phyloP scores from a whole-genome alignment of 192 early-diverging fungal genomes.

The Gamsiella multidivaricata region DNA sequence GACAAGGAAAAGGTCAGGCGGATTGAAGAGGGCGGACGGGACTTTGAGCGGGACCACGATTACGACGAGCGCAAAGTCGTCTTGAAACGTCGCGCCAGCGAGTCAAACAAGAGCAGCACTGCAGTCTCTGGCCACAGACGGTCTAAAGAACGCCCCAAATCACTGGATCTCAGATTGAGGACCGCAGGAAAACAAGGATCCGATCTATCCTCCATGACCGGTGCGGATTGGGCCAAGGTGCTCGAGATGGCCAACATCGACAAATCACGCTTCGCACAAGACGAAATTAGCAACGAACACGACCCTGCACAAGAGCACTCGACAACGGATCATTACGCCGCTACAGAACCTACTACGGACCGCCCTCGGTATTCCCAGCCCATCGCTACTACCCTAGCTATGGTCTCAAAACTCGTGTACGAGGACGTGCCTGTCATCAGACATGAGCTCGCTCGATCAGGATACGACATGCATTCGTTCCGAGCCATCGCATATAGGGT shows the following conservation, averaged over 20 bases:
- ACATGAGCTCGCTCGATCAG: conserved; percentile 60
- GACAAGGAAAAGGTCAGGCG: conserved; percentile 42
- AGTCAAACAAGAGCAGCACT: background rate
- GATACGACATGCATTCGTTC: conserved; percentile 65
- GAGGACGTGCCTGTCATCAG: conserved; percentile 64
- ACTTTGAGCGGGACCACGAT: conserved; percentile 47
- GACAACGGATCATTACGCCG: background rate
- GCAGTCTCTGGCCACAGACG: background rate
- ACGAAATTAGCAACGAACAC: background rate
- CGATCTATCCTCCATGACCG: conserved; percentile 35
- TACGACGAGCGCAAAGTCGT: conserved; percentile 35
- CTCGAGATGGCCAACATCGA: conserved; percentile 50
- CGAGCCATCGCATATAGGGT: conserved; percentile 64
- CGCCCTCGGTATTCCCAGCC: conserved; percentile 59
- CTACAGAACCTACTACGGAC: background rate
- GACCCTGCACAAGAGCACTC: background rate
- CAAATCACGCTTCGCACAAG: conserved; percentile 23
- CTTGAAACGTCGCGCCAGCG: conserved; percentile 6
- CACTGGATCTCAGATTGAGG: conserved; percentile 39
- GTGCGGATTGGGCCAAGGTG: conserved; percentile 38
- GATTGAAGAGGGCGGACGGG: conserved; percentile 44
- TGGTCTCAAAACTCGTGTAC: conserved; percentile 62
- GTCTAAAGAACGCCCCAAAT: conserved; percentile 24
- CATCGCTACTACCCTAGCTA: conserved; percentile 60
- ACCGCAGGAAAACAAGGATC: conserved; percentile 34